Conservation (phyloP, 2,329 filamentous ascomycete species). For the Penicillium sp. region DNA sequence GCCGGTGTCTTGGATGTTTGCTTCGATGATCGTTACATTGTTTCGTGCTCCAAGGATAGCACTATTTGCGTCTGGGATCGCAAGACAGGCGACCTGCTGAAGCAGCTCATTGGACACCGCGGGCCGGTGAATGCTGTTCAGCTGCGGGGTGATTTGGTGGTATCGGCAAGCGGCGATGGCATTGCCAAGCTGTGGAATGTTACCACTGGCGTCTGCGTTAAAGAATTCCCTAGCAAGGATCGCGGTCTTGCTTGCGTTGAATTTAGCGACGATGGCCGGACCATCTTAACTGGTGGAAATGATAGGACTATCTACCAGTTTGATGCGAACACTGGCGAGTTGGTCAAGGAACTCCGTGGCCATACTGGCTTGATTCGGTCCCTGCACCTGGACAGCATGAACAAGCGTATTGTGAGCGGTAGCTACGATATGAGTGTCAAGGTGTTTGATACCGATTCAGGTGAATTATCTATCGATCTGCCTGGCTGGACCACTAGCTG, state of each 20-base stretch:
- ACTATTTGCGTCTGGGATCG: conserved; percentile 96
- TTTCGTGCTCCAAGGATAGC: conserved; percentile 95
- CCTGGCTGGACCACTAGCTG: conserved; percentile 96
- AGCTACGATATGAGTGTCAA: conserved; percentile 96
- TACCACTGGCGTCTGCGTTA: conserved; percentile 82
- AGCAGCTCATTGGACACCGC: conserved; percentile 79
- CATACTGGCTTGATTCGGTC: conserved; percentile 87
- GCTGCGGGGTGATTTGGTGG: conserved; percentile 87
- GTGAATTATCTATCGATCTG: conserved; percentile 78
- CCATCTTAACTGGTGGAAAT: conserved; percentile 91
- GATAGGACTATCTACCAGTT: conserved; percentile 96
- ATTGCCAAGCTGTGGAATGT: conserved; percentile 95
- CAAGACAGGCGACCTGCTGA: conserved; percentile 72
- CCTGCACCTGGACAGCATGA: conserved; percentile 85
- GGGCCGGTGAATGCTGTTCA: conserved; percentile 97
- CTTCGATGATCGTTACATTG: conserved; percentile 88
- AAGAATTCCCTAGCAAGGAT: conserved; percentile 87
- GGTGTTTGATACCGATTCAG: conserved; percentile 85
- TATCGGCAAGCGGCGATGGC: conserved; percentile 92
- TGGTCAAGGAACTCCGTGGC: conserved; percentile 77
- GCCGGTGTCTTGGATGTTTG: conserved; percentile 92
- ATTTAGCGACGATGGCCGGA: conserved; percentile 92
- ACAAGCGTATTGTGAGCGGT: conserved; percentile 83
- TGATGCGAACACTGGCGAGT: conserved; percentile 86
- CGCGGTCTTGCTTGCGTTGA: conserved; percentile 95